Evolutionary conservation across 2,329 filamentous ascomycete species (phyloP), one percentile per base, ranked within the genome.

Genomic region (Curvularia verruculosa): DNA sequence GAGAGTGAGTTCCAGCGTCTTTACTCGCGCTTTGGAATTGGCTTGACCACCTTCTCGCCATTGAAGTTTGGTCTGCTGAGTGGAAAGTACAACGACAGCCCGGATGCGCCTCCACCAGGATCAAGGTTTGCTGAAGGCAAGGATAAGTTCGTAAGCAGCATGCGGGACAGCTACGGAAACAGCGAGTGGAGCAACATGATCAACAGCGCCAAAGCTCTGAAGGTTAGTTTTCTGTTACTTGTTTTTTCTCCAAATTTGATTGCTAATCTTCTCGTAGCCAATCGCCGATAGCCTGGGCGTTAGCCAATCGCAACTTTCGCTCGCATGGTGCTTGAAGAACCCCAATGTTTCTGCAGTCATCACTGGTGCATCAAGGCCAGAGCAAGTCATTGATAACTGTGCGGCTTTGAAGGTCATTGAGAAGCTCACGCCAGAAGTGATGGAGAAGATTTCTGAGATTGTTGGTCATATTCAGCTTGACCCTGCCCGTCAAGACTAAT

Each of bases 281-380:
- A 83, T 92, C 62, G 89, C 89, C 3, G 83, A 90, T 31, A 84
- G 82, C 67, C 78, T 92, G 34, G 87, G 84, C 12, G 78, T 87
- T 59, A 86, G 82, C 29, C 81, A 84, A 56, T 79, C 69, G 5
- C 63, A 65, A 39, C 50, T 77, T 49, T 66, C 75, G 44, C 56
- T 75, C 37, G 74, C 74, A 12, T 77, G 73, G 73, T 71, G 71
- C 51, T 47, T 74, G 48, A 76, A 74, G 63, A 77, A 76, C 37
- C 66, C 65, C 8, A 62, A 75, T 58, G 72, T 76, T 1, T 71
- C 68, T 13, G 62, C 67, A 5, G 69, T 69, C 2, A 73, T 73
- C 19, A 72, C 66, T 2, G 71, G 69, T 5, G 71, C 71, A 18
- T 67, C 63, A 12, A 54, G 66, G 19, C 71, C 71, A 2, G 70